Percentiles rank a stretch among this genome's conserved stretches.
Conservation (phyloP, 2,329 filamentous ascomycete species). For the Xylariaceae sp. region DNA sequence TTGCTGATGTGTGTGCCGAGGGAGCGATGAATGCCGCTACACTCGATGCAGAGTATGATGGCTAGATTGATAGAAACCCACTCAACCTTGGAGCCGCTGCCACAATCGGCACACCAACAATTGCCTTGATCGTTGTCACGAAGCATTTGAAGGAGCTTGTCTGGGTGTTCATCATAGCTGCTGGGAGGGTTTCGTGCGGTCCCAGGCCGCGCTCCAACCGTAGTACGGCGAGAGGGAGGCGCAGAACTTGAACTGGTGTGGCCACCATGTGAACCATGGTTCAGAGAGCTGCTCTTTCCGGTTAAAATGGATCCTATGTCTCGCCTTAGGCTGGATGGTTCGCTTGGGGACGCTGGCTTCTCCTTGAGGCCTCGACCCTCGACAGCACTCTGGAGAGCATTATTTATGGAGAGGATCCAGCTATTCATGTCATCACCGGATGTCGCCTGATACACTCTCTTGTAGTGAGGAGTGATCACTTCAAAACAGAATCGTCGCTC, state of each 20-base stretch:
- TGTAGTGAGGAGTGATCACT: slow-evolving; percentile 95
- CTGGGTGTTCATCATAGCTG: slow-evolving; percentile 78
- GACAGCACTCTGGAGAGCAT: slow-evolving; percentile 92
- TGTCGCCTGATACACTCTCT: slow-evolving; percentile 94
- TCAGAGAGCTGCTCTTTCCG: slow-evolving; percentile 80
- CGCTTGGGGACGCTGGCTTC: slow-evolving; percentile 49
- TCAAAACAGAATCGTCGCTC: slow-evolving; percentile 97
- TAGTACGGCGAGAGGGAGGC: slow-evolving; percentile 80
- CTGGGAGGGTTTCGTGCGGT: slow-evolving; percentile 71
- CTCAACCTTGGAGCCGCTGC: slow-evolving; percentile 88
- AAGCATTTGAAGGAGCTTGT: slow-evolving; percentile 83
- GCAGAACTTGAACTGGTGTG: slow-evolving; percentile 51
- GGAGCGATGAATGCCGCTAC: slow-evolving; percentile 94
- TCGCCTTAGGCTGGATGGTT: slow-evolving; percentile 66
- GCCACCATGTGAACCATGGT: slow-evolving; percentile 52
- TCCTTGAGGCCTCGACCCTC: slow-evolving; percentile 72
- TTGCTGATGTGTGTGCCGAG: slow-evolving; percentile 98
- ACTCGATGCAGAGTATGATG: slow-evolving; percentile 96
- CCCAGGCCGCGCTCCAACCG: slow-evolving; percentile 83
- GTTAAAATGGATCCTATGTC: slow-evolving; percentile 93
- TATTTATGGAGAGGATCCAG: slow-evolving; percentile 97
- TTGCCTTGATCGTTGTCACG: slow-evolving; percentile 92
- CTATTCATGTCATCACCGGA: slow-evolving; percentile 97
- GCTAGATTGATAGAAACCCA: slow-evolving; percentile 99
- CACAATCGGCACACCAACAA: slow-evolving; percentile 91